Evolutionary conservation across 2,329 filamentous ascomycete genomes (phyloP), one percentile per base, ranked within the genome.

Genomic region (Aureobasidium pullulans): DNA sequence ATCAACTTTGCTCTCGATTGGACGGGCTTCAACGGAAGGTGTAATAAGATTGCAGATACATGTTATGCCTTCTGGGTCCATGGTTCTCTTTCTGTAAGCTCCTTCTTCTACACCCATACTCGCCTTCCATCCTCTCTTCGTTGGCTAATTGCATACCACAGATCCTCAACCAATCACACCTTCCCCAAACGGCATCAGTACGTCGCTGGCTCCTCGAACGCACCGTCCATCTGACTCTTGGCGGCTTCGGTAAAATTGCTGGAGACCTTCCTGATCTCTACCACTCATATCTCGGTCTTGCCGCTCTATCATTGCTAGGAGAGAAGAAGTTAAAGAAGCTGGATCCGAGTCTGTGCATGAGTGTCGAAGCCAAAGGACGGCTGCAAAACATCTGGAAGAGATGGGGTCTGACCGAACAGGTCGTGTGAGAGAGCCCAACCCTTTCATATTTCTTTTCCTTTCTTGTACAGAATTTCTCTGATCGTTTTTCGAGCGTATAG

Each of bases 51-150:
- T 49, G 88, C 89, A 9, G 94, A 99, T 73, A 97, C 94, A 0
- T 99, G 94, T 75, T 99, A 99, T 72, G 87, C 85, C 23, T 99
- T 93, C 79, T 99, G 94, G 94, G 90, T 89, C 0, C 81, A 81
- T 4, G 90, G 84, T 1, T 84, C 90, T 53, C 71, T 82, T 53
- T 70, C 72, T 61, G 78, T 80, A 72, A 66, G 71, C 44, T 23
- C 36, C 42, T 23, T 37, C 29, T 3, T 6, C 4, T 37, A 4
- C 48, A 7, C 23, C 9, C 15, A 61, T 1, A 23, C 23, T 23
- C 2, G 23, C 19, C 54, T 19, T 52, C 15, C 43, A 34, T n/a
- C 6, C 4, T 34, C 16, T 8, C 16, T 16, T 23, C 9, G 7
- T 39, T 15, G 13, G 28, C 56, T 50, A 13, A 6, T 40, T 7